Percentiles rank a stretch among this genome's conserved stretches.
These are phyloP conservation scores for Suillus spraguei DNA, from an alignment of 768 basidiomycete species.

Conservation along the genomic window DNA sequence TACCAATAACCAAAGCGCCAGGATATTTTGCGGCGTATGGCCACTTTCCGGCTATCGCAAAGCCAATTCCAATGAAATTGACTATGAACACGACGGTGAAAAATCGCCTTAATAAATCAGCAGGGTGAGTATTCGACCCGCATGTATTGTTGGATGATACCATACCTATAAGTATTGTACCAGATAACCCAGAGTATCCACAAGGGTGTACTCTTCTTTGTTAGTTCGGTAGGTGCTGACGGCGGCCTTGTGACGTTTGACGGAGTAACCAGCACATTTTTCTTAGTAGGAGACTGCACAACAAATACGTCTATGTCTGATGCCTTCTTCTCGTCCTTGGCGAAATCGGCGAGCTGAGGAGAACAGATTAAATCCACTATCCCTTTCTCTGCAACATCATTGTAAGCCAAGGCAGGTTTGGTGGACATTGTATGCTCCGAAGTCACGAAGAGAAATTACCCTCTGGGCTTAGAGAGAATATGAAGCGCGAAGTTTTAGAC, in stretches of 20 bases:
- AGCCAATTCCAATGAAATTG: conserved; percentile 60
- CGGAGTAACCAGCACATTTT: conserved; percentile 39
- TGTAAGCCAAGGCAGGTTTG: conserved; percentile 38
- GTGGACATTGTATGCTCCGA: conserved; percentile 41
- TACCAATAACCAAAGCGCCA: conserved; percentile 74
- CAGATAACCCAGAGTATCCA: conserved; percentile 67
- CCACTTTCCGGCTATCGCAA: conserved; percentile 68
- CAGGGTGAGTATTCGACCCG: conserved; percentile 1
- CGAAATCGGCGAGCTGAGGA: conserved; percentile 30
- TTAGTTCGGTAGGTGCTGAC: conserved; percentile 37
- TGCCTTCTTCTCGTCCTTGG: conserved; percentile 44
- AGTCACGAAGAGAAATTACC: conserved; percentile 16
- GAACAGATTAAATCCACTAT: conserved; percentile 45
- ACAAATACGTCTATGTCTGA: conserved; percentile 30
- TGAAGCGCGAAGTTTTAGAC: conserved; percentile 6
- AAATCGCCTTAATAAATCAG: conserved; percentile 56
- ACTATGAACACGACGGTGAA: conserved; percentile 62
- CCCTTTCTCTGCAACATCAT: conserved; percentile 60
- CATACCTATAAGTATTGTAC: conserved; percentile 80
- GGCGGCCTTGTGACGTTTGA: conserved; percentile 39
- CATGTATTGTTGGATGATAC: neutral
- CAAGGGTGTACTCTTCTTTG: conserved; percentile 59
- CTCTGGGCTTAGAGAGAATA: conserved; percentile 14
- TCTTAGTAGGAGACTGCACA: conserved; percentile 40
- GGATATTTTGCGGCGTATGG: conserved; percentile 68